Conservation (phyloP, 2,329 filamentous ascomycete genomes). For the Epichloe sibirici region DNA sequence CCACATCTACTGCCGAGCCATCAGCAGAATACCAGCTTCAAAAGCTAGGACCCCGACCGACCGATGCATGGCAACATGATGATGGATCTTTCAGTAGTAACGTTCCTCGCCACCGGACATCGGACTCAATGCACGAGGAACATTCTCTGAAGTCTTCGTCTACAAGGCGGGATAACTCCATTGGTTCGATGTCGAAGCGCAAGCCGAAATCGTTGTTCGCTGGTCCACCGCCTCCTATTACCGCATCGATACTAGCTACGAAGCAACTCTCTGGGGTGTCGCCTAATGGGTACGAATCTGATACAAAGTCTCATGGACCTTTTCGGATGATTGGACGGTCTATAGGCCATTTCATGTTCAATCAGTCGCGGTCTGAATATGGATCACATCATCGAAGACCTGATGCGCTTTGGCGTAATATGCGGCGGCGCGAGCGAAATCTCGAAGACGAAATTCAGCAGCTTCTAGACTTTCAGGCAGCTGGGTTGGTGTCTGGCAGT, state of each 20-base stretch:
- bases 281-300: constrained; percentile 9
- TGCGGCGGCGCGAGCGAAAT: constrained; percentile 33
- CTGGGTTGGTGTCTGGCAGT: constrained; percentile 28
- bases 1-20: constrained; percentile 11
- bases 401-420: constrained; percentile 34
- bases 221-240: constrained; percentile 40
- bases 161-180: constrained; percentile 15
- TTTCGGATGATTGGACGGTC: constrained; percentile 3
- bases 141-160: constrained; percentile 10
- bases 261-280: constrained; percentile 2
- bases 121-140: constrained; percentile 4
- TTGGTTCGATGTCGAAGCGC: constrained; percentile 20
- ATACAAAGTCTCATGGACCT: constrained; percentile 2
- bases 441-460: constrained; percentile 35
- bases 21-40: constrained; percentile 26
- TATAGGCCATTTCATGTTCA: constrained; percentile 26
- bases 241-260: constrained; percentile 26
- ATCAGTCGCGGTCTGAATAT: constrained; percentile 15
- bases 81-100: constrained; percentile 5
- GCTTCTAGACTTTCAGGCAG: constrained; percentile 36
- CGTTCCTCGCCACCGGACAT: neutral
- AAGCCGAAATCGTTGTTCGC: constrained; percentile 28
- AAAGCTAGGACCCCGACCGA: constrained; percentile 25
- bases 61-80: constrained; percentile 13
- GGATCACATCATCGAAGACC: constrained; percentile 5